Evolutionary conservation across 176 grass and related monocot genomes (phyloP), one percentile per base, ranked within the genome.

Genomic region (Triticum timopheevii): DNA sequence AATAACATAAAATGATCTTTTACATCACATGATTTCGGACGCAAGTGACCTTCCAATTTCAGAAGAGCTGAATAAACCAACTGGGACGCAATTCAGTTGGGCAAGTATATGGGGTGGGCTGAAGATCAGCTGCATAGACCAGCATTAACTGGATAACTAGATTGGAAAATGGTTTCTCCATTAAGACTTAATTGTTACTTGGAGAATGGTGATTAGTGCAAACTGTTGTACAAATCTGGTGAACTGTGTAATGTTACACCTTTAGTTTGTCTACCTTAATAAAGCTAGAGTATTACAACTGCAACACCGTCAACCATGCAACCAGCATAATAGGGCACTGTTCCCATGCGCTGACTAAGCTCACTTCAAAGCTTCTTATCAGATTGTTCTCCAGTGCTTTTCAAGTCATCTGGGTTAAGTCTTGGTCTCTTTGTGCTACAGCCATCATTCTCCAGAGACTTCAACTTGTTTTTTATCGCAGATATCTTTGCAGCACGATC

Each of bases 391-490:
- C 28, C 24, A 0, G 17, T 40, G 69, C 69, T 63, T 80, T 52
- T 61, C 36, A 87, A 80, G 47, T 76, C 77, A 11, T 85, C 77
- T 70, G 62, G 6, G 31, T 84, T 42, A 38, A 95, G 52, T 80
- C 79, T 98, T 86, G 93, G 92, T 82, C 82, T 98, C 81, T 95
- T 98, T 61, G 23, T 63, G 77, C 88, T 86, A 69, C 81, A 92
- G 56, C 87, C 91, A 79, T 88, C 90, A 50, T 83, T 90, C 80
- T 94, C 93, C 28, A 98, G 72, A 76, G 91, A 90, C 84, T 86
- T 95, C 66, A 98, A 73, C 81, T 95, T 95, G 64, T 84, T 95
- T 36, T 85, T 95, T 83, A 98, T 95, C 27, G 96, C 93, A 81
- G 93, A 88, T 78, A 95, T 98, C 90, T 95, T 95, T 30, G 96